phyloP scores from a whole-genome alignment of 495 filamentous ascomycete species.

The Hypoxylon intermedium region DNA sequence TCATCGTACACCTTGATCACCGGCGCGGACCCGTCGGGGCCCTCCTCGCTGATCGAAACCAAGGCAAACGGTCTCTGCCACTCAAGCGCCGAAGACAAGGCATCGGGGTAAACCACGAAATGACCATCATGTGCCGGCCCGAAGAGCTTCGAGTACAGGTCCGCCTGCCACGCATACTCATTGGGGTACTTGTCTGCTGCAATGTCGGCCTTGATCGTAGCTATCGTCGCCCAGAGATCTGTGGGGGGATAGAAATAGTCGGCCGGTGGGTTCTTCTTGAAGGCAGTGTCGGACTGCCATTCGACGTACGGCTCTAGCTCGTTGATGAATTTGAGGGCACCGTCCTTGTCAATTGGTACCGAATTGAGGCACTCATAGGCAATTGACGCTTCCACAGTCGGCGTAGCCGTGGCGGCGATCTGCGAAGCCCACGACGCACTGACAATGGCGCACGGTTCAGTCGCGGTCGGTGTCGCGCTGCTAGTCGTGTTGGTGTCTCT shows the following conservation, averaged over 20 bases:
- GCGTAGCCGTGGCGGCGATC: constrained; percentile 39
- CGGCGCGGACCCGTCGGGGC: constrained; percentile 43
- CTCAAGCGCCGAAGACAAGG: constrained; percentile 47
- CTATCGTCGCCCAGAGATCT: constrained; percentile 52
- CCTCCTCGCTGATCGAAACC: constrained; percentile 51
- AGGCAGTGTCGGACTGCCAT: constrained; percentile 54
- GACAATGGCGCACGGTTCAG: constrained; percentile 51
- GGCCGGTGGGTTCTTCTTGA: constrained; percentile 50
- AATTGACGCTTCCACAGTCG: constrained; percentile 48
- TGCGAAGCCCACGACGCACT: constrained; percentile 51
- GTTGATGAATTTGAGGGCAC: constrained; percentile 49
- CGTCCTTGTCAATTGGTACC: constrained; percentile 52
- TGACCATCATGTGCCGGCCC: constrained; percentile 55
- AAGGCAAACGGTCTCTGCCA: constrained; percentile 44
- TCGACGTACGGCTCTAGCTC: constrained; percentile 51
- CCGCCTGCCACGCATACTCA: constrained; percentile 52
- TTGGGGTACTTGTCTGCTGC: constrained; percentile 48
- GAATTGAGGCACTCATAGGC: constrained; percentile 56
- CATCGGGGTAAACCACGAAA: constrained; percentile 52
- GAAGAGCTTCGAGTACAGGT: constrained; percentile 47
- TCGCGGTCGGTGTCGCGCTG: constrained; percentile 31
- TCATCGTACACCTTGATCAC: constrained; percentile 49
- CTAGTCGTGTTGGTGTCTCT: constrained; percentile 39
- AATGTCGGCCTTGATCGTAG: constrained; percentile 45
- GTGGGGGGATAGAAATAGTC: constrained; percentile 54